These are phyloP conservation scores for Raphanus hybrid DNA, from an alignment of 441 rosid species.

Conservation along the genomic window DNA sequence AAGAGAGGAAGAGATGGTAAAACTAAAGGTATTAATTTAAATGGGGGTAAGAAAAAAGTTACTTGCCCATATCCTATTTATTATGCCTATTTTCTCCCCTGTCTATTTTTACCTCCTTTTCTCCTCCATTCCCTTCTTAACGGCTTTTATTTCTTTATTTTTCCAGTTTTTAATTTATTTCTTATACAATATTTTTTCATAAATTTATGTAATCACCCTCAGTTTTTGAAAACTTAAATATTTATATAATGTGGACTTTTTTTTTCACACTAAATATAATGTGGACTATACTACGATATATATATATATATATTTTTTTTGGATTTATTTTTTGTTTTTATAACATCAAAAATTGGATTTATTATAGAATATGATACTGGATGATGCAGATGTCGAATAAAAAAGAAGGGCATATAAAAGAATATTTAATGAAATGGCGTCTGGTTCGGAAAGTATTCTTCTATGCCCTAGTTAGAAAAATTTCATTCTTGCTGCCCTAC, in stretches of 20 bases:
- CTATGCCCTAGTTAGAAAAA: too few species aligned
- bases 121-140: constrained; percentile 33
- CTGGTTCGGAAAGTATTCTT: too few species aligned
- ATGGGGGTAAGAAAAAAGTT: constrained; percentile 22
- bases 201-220: neutral
- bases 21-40: constrained; percentile 16
- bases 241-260: too few species aligned
- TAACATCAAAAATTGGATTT: too few species aligned
- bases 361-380: constrained; percentile 2
- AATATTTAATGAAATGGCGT: neutral
- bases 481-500: too few species aligned
- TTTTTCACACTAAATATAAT: too few species aligned
- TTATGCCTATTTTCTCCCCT: constrained; percentile 29
- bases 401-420: neutral
- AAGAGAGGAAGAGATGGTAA: constrained; percentile 30
- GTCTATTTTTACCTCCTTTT: constrained; percentile 39
- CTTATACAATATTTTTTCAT: neutral
- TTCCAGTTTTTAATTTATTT: neutral
- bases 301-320: too few species aligned
- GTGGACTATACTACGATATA: neutral
- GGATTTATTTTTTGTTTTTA: neutral
- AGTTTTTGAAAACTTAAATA: neutral
- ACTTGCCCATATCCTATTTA: constrained; percentile 35
- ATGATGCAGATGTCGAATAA: constrained; percentile 2
- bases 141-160: constrained; percentile 6